Evolutionary conservation across 176 grass and related monocot genomes (phyloP).

Genomic region (Echinochloa phyllopogon): DNA sequence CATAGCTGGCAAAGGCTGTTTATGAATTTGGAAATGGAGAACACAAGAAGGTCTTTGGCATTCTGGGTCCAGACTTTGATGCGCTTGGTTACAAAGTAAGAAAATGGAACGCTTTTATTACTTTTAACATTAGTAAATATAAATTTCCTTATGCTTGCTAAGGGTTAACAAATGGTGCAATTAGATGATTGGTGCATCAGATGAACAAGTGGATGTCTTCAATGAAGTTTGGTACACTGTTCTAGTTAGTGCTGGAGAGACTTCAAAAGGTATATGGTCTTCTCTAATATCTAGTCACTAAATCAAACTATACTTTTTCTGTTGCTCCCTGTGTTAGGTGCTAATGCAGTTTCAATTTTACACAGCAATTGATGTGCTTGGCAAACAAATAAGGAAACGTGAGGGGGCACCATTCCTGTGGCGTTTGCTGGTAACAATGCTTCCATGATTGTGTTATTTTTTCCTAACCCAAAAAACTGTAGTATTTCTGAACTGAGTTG

Average conservation of each 20-base stretch:
- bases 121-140: constrained; percentile 7
- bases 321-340: neutral
- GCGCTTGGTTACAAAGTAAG: constrained; percentile 65
- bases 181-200: constrained; percentile 85
- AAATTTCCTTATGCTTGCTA: constrained; percentile 3
- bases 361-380: constrained; percentile 63
- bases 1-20: constrained; percentile 71
- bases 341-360: constrained; percentile 28
- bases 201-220: constrained; percentile 85
- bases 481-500: neutral
- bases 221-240: constrained; percentile 78
- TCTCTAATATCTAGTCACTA: neutral
- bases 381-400: constrained; percentile 58
- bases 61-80: constrained; percentile 64
- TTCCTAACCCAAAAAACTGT: neutral
- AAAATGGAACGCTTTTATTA: constrained; percentile 14
- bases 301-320: neutral
- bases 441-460: neutral
- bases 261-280: constrained; percentile 52
- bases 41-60: constrained; percentile 60
- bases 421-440: constrained; percentile 67
- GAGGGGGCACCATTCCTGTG: constrained; percentile 65
- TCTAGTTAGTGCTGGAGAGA: constrained; percentile 52
- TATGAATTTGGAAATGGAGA: constrained; percentile 73
- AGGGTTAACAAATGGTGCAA: constrained; percentile 26